A percentile compares a stretch with the other conserved stretches of the same genome.
These are phyloP conservation scores for Hansfordia pulvinata DNA, from an alignment of 2,329 filamentous ascomycete species.

Conservation along the genomic window DNA sequence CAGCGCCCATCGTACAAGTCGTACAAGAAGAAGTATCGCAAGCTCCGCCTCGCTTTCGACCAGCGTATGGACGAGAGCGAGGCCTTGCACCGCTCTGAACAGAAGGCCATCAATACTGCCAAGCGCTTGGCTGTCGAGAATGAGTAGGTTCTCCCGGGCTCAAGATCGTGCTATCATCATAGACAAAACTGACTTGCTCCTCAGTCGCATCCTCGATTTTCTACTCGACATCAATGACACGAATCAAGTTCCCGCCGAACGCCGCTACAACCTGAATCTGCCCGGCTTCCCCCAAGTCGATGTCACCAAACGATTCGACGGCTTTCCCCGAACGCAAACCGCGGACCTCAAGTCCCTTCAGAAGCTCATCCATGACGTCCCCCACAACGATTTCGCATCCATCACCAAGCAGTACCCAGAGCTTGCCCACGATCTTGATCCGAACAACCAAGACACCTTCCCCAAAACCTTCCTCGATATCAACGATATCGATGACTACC, in stretches of 20 bases:
- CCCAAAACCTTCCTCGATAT: constrained; percentile 55
- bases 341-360: constrained; percentile 38
- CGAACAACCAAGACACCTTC: constrained; percentile 35
- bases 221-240: constrained; percentile 82
- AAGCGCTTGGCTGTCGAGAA: constrained; percentile 82
- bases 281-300: constrained; percentile 24
- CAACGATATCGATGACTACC: constrained; percentile 61
- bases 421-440: constrained; percentile 32
- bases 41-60: constrained; percentile 73
- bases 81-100: constrained; percentile 67
- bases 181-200: constrained; percentile 5
- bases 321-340: too few relatives aligned
- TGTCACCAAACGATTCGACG: constrained; percentile 19
- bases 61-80: constrained; percentile 70
- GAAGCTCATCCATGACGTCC: constrained; percentile 36
- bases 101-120: constrained; percentile 66
- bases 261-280: constrained; percentile 57
- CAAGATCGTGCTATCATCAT: constrained; percentile 4
- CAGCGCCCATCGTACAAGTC: constrained; percentile 46
- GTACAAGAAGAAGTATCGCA: constrained; percentile 89
- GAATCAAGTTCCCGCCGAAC: constrained; percentile 59
- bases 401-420: constrained; percentile 51
- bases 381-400: constrained; percentile 34
- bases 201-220: constrained; percentile 75
- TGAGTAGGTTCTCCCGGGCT: constrained; percentile 47